A percentile compares a stretch with the other conserved stretches of the same genome.
Conservation (phyloP, 129 eudicot genomes). For the Sambucus nigra region DNA sequence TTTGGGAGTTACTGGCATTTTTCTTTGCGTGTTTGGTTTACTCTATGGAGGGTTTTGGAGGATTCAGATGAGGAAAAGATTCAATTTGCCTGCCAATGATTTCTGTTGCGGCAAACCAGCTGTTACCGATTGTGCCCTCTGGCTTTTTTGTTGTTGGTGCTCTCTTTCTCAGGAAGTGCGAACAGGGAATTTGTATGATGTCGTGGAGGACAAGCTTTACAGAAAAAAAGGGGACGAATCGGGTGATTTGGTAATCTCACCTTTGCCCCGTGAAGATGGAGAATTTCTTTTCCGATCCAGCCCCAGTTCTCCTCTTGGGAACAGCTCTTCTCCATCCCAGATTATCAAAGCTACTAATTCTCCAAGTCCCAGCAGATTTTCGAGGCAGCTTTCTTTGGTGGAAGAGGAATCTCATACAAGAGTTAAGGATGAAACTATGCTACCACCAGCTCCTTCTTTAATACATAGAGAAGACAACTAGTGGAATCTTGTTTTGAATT, state of each 20-base stretch:
- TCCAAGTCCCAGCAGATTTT: conserved; percentile 47
- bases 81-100: conserved; percentile 54
- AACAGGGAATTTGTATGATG: conserved; percentile 73
- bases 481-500: too few species aligned
- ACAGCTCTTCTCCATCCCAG: conserved; percentile 19
- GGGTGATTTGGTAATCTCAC: conserved; percentile 25
- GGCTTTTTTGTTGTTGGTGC: conserved; percentile 99
- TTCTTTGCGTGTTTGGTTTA: conserved; percentile 77
- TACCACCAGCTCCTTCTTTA: conserved; percentile 49
- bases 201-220: conserved; percentile 60
- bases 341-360: conserved; percentile 22
- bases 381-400: conserved; percentile 17
- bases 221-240: conserved; percentile 25
- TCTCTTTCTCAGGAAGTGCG: conserved; percentile 95
- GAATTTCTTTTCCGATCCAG: conserved; percentile 30
- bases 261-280: conserved; percentile 49
- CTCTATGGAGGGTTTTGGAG: conserved; percentile 98
- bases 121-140: conserved; percentile 67
- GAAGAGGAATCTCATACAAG: conserved; percentile 29
- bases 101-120: conserved; percentile 64
- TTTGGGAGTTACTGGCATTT: conserved; percentile 63
- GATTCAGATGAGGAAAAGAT: conserved; percentile 94
- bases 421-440: conserved; percentile 39
- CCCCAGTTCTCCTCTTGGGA: conserved; percentile 37
- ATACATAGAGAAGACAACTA: conserved; percentile 58